Evolutionary conservation across 305 asterid species (phyloP), one percentile per base, ranked within the genome.

Genomic region (Ruellia speciosa): DNA sequence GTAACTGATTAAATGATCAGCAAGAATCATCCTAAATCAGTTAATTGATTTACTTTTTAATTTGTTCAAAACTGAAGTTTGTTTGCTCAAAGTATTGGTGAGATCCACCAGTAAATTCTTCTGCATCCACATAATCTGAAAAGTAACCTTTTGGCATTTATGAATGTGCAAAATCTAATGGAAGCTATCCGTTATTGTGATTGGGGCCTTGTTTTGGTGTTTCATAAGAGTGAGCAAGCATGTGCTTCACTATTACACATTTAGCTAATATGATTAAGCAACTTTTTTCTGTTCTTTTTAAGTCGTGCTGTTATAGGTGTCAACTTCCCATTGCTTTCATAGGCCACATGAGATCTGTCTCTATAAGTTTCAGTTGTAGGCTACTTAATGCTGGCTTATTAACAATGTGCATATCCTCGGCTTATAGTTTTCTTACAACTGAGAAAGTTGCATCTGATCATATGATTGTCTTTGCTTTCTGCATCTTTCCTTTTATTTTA

Each of bases 371-470:
- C n/a, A n/a, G n/a, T 41, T 52, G 51, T 15, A 52, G 40, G 53
- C 14, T 56, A 40, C 6, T 5, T 40, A 40, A 11, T 17, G n/a
- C n/a, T n/a, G n/a, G n/a, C n/a, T n/a, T n/a, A n/a, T n/a, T n/a
- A n/a, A n/a, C n/a, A n/a, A n/a, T n/a, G n/a, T n/a, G n/a, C n/a
- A n/a, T n/a, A n/a, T n/a, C n/a, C n/a, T n/a, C n/a, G n/a, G n/a
- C n/a, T n/a, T 43, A 33, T 34, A 60, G 8, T 48, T 47, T 50
- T n/a, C 40, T n/a, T 24, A 14, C 33, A 55, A 31, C 18, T 47
- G 54, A 34, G 39, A 52, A 47, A 18, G 59, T 63, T 65, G 45
- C 13, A 51, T 58, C 54, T 37, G 61, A 20, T 57, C 31, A 47
- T 18, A 15, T 60, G 7, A 50, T 13, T 17, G 34, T 20, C 14